phyloP scores from a whole-genome alignment of 192 early-diverging fungal species.

The Coemansia sp. region DNA sequence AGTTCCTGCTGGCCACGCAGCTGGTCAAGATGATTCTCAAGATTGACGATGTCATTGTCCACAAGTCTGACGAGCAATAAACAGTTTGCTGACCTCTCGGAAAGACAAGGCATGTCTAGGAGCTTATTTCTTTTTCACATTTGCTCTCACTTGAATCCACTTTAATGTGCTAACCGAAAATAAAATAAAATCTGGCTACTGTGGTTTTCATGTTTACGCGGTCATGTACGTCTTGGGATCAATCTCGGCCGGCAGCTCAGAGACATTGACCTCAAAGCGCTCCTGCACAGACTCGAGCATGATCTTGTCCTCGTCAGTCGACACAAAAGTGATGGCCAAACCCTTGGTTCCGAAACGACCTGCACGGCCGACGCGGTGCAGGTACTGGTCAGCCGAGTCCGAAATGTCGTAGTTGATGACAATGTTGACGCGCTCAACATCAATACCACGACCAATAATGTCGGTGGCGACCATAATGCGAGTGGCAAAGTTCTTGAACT shows the following conservation, averaged over 20 bases:
- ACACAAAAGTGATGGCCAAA: conserved; percentile 90
- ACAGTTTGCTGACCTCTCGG: no score
- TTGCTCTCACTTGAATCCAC: no score
- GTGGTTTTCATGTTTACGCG: conserved; percentile 11
- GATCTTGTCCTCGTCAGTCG: conserved; percentile 74
- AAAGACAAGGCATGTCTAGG: no score
- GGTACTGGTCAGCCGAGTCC: conserved; percentile 82
- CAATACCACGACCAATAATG: conserved; percentile 97
- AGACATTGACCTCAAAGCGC: conserved; percentile 94
- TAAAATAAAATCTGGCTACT: no score
- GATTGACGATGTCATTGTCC: conserved; percentile 83
- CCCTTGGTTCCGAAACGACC: conserved; percentile 99
- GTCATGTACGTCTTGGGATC: conserved; percentile 81
- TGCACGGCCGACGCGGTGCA: conserved; percentile 97
- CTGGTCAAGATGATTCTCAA: conserved; percentile 99
- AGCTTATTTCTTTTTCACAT: no score
- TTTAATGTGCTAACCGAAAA: no score
- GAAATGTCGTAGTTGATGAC: conserved; percentile 99
- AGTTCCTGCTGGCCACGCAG: conserved; percentile 96
- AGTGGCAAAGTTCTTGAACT: conserved; percentile 92
- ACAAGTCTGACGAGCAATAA: conserved; percentile 40
- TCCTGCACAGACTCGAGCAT: conserved; percentile 84
- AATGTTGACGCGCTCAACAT: conserved; percentile 98
- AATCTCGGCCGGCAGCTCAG: conserved; percentile 80
- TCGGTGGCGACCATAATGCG: conserved; percentile 98